A percentile compares a stretch with the other conserved stretches of the same genome.
Conservation (phyloP, 306 rosid genomes). For the Vigna hirtella region DNA sequence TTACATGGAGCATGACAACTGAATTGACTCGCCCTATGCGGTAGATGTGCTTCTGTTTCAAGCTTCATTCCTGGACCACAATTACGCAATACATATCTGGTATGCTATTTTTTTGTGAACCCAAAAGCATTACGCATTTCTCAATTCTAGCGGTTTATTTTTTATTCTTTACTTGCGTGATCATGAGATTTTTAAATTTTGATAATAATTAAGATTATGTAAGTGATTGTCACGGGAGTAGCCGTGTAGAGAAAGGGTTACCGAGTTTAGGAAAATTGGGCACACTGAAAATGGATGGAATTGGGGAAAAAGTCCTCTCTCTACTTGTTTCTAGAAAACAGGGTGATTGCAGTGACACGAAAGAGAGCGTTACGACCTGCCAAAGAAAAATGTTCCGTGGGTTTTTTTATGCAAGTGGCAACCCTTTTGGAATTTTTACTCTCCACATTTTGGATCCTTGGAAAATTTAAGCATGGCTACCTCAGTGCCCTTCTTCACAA, state of each 20-base stretch:
- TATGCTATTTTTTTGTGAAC: background rate
- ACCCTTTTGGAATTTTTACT: background rate
- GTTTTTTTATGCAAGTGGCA: background rate
- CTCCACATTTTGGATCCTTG: background rate
- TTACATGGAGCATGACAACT: constrained; percentile 31
- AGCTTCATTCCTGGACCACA: constrained; percentile 32
- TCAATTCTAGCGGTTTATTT: background rate
- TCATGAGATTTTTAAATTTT: background rate
- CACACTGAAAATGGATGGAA: background rate
- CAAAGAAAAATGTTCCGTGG: background rate
- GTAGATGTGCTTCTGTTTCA: constrained; percentile 23
- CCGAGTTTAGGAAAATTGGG: constrained; percentile 2
- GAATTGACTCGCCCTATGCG: background rate
- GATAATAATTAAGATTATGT: background rate
- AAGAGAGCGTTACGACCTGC: background rate
- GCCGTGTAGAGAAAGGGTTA: background rate
- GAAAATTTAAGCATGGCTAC: background rate
- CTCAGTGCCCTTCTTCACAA: too few relatives aligned
- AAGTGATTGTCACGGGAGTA: background rate
- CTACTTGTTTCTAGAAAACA: constrained; percentile 27
- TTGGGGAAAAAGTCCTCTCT: background rate
- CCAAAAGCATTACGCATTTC: background rate
- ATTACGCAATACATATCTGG: background rate
- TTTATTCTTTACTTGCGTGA: background rate
- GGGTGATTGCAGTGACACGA: background rate